phyloP scores from a whole-genome alignment of 805 yeast species.

The Barnettozyma vustinii region DNA sequence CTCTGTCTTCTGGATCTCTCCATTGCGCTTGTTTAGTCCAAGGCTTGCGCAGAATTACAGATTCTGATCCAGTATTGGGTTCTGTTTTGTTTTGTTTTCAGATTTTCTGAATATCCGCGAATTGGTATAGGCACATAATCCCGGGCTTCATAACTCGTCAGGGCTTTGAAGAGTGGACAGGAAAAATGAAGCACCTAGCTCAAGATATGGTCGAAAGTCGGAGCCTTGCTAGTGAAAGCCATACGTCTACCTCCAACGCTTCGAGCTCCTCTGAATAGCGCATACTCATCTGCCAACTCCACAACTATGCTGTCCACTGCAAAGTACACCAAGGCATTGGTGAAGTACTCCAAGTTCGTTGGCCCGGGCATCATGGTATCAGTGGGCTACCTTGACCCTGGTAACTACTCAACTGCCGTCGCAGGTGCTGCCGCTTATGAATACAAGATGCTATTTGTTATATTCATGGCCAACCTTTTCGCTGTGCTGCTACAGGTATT shows the following conservation, averaged over 20 bases:
- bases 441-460: slow-evolving; percentile 60
- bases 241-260: too few species aligned
- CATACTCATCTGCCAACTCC: background rate
- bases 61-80: background rate
- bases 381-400: slow-evolving; percentile 83
- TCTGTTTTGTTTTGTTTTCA: background rate
- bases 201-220: too few species aligned
- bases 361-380: slow-evolving; percentile 81
- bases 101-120: background rate
- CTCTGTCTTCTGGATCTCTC: slow-evolving; percentile 27
- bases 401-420: slow-evolving; percentile 78
- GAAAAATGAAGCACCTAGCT: background rate
- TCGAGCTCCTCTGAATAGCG: too few species aligned
- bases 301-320: background rate
- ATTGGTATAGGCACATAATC: background rate
- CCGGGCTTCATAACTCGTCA: background rate
- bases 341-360: slow-evolving; percentile 52
- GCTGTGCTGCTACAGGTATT: slow-evolving; percentile 69
- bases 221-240: too few species aligned
- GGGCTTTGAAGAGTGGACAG: background rate
- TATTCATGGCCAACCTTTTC: slow-evolving; percentile 62
- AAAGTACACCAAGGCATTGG: background rate
- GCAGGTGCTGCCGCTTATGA: slow-evolving; percentile 73
- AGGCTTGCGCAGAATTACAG: background rate
- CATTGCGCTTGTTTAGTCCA: slow-evolving; percentile 11